These are phyloP conservation scores for Metarhizium anisopliae DNA, from an alignment of 2,329 filamentous ascomycete genomes.

Conservation along the genomic window DNA sequence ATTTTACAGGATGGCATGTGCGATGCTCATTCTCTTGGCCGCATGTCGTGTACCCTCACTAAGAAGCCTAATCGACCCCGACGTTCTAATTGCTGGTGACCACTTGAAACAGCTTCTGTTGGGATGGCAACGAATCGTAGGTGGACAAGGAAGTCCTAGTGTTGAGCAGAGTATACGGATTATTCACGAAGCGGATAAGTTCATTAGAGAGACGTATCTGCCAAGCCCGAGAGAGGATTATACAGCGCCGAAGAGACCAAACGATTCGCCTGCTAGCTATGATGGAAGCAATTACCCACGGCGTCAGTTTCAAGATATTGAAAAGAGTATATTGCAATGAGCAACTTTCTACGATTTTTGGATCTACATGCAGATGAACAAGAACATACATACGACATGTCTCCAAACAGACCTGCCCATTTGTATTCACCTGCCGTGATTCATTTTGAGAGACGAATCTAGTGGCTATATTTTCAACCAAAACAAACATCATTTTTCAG, in stretches of 20 bases:
- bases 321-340: no score
- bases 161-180: slow-evolving; percentile 37
- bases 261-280: background rate
- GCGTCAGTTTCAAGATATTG: background rate
- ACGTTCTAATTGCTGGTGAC: slow-evolving; percentile 29
- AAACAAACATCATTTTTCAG: no score
- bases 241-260: background rate
- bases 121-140: slow-evolving; percentile 31
- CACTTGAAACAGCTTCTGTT: slow-evolving; percentile 31
- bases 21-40: slow-evolving; percentile 39
- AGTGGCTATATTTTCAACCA: no score
- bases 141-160: slow-evolving; percentile 32
- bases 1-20: slow-evolving; percentile 33
- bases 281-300: slow-evolving; percentile 1
- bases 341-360: no score
- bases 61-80: slow-evolving; percentile 26
- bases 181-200: slow-evolving; percentile 33
- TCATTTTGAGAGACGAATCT: no score
- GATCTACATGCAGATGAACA: no score
- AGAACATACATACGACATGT: no score
- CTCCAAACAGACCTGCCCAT: no score
- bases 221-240: slow-evolving; percentile 1
- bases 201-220: slow-evolving; percentile 27
- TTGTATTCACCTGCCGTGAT: no score
- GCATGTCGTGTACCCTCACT: slow-evolving; percentile 31